A percentile compares a stretch with the other conserved stretches of the same genome.
These are phyloP conservation scores for Apiospora sp. DNA, from an alignment of 2,329 filamentous ascomycete genomes.

Conservation along the genomic window DNA sequence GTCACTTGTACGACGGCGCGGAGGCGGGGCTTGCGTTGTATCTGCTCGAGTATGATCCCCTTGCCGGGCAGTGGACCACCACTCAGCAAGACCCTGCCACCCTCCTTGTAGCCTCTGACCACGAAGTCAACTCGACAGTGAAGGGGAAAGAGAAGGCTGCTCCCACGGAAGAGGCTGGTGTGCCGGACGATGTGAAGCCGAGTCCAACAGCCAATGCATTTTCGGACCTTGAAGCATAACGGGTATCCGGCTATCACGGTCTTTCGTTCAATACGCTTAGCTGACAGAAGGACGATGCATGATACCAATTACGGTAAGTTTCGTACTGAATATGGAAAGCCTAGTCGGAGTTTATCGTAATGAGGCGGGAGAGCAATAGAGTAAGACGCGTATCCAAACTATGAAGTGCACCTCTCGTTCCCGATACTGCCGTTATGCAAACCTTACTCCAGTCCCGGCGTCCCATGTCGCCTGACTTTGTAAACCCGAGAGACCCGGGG, in stretches of 20 bases:
- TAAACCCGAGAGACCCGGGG: neutral
- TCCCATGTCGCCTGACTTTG: neutral
- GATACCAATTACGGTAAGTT: no score
- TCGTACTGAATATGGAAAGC: neutral
- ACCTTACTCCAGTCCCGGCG: neutral
- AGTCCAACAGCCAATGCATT: neutral
- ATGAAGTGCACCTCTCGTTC: no score
- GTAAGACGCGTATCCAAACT: no score
- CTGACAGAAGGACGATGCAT: neutral
- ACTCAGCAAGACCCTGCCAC: neutral
- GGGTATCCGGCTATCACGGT: neutral
- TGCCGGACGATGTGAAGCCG: conserved; percentile 20
- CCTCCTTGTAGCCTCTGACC: neutral
- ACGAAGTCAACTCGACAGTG: neutral
- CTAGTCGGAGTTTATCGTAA: no score
- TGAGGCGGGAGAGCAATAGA: no score
- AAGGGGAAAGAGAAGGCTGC: neutral
- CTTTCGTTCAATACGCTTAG: neutral
- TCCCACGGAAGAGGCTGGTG: neutral
- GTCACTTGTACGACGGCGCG: conserved; percentile 31
- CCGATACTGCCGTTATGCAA: neutral
- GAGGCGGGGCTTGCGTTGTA: conserved; percentile 31
- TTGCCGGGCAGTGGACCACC: conserved; percentile 38
- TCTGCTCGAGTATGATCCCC: conserved; percentile 41
- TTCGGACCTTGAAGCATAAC: neutral